Evolutionary conservation across 176 grass and related monocot genomes (phyloP).

Genomic region (Carex myosuroides): DNA sequence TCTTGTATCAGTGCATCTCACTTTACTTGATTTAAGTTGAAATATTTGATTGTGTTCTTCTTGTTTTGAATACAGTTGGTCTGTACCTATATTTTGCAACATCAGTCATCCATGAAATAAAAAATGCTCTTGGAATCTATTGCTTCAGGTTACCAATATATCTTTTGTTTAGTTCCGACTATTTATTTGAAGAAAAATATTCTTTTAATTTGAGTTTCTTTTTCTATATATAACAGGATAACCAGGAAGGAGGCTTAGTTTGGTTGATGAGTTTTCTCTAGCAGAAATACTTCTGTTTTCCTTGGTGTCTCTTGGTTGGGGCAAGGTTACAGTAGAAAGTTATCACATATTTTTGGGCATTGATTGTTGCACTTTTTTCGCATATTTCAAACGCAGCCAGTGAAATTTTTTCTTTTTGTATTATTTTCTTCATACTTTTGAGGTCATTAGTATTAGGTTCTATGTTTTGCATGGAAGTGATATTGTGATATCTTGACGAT

Average conservation of each 20-base stretch:
- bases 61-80: constrained; percentile 46
- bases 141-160: constrained; percentile 72
- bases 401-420: background rate
- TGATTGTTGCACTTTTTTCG: background rate
- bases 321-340: background rate
- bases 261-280: background rate
- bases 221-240: constrained; percentile 56
- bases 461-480: background rate
- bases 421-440: background rate
- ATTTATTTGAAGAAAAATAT: background rate
- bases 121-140: constrained; percentile 88
- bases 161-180: background rate
- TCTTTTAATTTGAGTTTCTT: constrained; percentile 5
- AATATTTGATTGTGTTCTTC: background rate
- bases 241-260: constrained; percentile 86
- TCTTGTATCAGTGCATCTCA: background rate
- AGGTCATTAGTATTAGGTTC: background rate
- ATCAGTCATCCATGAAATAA: constrained; percentile 92
- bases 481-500: background rate
- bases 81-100: constrained; percentile 80
- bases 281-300: background rate
- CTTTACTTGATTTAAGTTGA: background rate
- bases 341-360: background rate
- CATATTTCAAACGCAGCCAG: background rate
- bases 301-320: background rate